Evolutionary conservation across 768 basidiomycete species (phyloP), one percentile per base, ranked within the genome.

Genomic region (Suillus hirtellus): DNA sequence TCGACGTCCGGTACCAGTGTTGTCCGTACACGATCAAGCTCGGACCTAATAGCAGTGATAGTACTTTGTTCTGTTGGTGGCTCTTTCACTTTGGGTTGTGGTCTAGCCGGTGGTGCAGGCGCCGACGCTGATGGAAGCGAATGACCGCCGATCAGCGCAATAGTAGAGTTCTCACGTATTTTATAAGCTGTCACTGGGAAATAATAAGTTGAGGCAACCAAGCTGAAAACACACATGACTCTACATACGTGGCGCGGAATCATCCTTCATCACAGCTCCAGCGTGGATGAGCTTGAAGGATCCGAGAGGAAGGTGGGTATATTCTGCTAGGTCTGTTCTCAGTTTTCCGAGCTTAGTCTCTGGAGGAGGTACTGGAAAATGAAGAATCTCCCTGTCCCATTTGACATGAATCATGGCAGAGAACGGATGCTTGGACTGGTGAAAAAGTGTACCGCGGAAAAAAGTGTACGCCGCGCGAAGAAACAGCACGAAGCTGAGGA

Each of bases 201-300:
- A 24, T 38, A 42, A 21, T 34, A 24, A 55, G 42, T 9, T 42
- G 40, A 31, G 27, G 17, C 17, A 3, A 3, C 14, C 42, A 17
- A 12, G 10, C 5, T 58, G 56, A 42, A 49, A 49, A 42, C 17
- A 62, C 50, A 54, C 61, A 47, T 61, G 62, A 21, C 17, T 63
- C 46, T 72, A 84, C 78, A 67, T 66, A 90, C 88, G 77, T 53
- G 88, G 84, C 9, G 86, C 83, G 63, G 77, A 72, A 72, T 95
- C 88, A 72, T 96, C 93, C 68, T 89, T 90, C 84, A 98, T 90
- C 74, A 97, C 85, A 1, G 93, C 95, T 44, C 96, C 96, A 53
- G 90, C 86, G 77, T 91, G 89, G 66, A 99, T 87, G 70, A 99
- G 84, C 74, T 95, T 93, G 83, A 97, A 93, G 35, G 84, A 83